A percentile compares a stretch with the other conserved stretches of the same genome.
phyloP scores from a whole-genome alignment of 768 basidiomycete species.

The Tricholoma saponaceum region DNA sequence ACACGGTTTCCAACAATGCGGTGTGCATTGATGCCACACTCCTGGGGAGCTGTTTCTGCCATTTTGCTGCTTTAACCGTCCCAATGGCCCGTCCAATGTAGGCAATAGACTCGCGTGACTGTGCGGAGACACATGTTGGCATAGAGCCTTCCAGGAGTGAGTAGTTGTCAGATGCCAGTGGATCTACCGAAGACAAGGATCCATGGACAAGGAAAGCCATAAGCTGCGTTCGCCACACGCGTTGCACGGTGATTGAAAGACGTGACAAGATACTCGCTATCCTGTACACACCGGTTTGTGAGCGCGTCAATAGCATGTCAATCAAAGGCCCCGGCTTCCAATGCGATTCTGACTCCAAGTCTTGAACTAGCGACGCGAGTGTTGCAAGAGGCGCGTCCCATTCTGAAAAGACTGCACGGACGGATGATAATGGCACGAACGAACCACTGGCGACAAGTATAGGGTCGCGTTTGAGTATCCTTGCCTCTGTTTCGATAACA shows the following conservation, averaged over 20 bases:
- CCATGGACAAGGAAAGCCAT: constrained; percentile 76
- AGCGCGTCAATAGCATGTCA: constrained; percentile 68
- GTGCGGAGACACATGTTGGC: constrained; percentile 69
- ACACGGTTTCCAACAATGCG: constrained; percentile 55
- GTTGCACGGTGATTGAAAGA: constrained; percentile 72
- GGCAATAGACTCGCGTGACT: constrained; percentile 74
- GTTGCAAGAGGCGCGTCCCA: constrained; percentile 88
- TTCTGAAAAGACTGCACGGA: constrained; percentile 78
- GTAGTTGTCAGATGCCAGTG: constrained; percentile 61
- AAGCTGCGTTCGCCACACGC: constrained; percentile 83
- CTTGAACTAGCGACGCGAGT: constrained; percentile 59
- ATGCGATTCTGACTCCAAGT: constrained; percentile 49
- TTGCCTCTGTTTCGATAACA: constrained; percentile 77
- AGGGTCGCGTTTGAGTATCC: constrained; percentile 70
- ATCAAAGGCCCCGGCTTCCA: constrained; percentile 80
- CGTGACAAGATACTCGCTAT: constrained; percentile 67
- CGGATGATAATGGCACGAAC: constrained; percentile 81
- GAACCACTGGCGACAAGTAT: constrained; percentile 74
- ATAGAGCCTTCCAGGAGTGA: constrained; percentile 60
- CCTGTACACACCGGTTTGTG: constrained; percentile 75
- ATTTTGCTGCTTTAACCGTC: constrained; percentile 75
- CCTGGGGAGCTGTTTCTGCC: constrained; percentile 74
- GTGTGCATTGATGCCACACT: constrained; percentile 64
- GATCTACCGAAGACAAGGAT: constrained; percentile 64
- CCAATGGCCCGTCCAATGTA: constrained; percentile 88